Base-by-base conservation (phyloP, 805 yeast species). In the Millerago galiae region DNA sequence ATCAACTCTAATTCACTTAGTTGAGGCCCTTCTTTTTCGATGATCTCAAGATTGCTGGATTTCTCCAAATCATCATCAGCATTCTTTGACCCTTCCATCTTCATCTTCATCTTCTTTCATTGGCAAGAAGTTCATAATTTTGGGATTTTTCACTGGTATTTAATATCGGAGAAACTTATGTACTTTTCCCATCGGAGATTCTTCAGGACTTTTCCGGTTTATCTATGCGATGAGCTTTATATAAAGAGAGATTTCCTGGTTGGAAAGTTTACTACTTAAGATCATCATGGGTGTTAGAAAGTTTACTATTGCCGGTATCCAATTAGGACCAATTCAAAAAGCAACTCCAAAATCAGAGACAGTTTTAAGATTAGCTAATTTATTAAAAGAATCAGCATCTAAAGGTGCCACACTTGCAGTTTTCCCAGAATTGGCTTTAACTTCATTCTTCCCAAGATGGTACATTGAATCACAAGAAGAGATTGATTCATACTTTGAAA, bases 381-480 rank as follows among this genome's bases (percentile, higher is more conserved):
- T 66, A 13, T 45, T 66, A 21, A 44, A 58, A 27, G 56, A 62
- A 34, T 62, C 65, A 11, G 60, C 62, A 17, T 51, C 49, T 14
- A 43, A 54, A 33, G 67, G 65, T 34, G 67, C 61, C 9, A 53
- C 43, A 28, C 46, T 66, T 11, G 65, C 61, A 3, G 64, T 61
- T 8, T 66, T 62, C 47, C 69, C 70, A 33, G 70, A 66, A 45
- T 49, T 64, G n/a, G 52, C 61, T 5, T 49, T 66, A 16, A 62
- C 69, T 2, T 53, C 67, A 1, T 66, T 65, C 45, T 65, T 65
- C 46, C 67, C 70, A 37, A 53, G 67, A 42, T 62, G 65, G 64
- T 48, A 39, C 32, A 60, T 65, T 37, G 58, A 60, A 32, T 46
- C 58, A 8, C 66, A 60, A 44, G 56, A 54, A 14, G 69, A 65